These are phyloP conservation scores for Lyophyllum atratum DNA, from an alignment of 768 basidiomycete species.

Conservation along the genomic window DNA sequence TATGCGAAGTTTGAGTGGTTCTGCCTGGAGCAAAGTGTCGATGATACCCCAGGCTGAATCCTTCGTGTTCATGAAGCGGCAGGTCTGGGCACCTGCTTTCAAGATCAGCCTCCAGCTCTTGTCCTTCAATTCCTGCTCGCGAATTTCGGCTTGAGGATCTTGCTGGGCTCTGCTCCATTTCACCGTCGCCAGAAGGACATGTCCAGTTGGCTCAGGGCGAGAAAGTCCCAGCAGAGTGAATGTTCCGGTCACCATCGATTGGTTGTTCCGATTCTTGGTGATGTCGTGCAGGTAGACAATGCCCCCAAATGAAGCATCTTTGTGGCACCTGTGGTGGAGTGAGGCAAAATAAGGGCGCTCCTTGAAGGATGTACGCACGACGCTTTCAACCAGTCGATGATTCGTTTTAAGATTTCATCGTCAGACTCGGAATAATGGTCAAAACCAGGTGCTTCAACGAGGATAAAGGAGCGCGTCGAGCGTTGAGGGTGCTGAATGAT, in stretches of 20 bases:
- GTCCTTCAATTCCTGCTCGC: not conserved
- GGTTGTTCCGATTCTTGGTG: not conserved
- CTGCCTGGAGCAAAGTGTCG: not conserved
- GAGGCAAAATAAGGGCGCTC: not conserved
- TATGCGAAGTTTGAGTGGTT: not conserved
- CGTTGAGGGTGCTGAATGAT: not conserved
- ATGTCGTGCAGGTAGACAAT: not conserved
- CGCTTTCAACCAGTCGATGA: not conserved
- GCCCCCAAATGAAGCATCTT: not conserved
- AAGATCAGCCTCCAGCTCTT: not conserved
- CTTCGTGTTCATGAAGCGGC: not conserved
- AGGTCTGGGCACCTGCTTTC: not conserved
- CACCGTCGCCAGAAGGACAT: not conserved
- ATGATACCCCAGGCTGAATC: not conserved
- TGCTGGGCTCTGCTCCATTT: not conserved
- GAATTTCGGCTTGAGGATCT: not conserved
- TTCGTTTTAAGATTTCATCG: not conserved
- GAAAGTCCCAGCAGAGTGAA: not conserved
- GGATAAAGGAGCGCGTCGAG: not conserved
- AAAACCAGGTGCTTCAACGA: constrained; percentile 2
- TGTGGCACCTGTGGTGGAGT: not conserved
- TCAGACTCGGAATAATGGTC: not conserved
- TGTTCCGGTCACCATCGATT: not conserved
- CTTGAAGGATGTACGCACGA: not conserved
- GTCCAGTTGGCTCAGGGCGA: not conserved